Evolutionary conservation across 768 basidiomycete genomes (phyloP).

Genomic region (Suillus americanus): DNA sequence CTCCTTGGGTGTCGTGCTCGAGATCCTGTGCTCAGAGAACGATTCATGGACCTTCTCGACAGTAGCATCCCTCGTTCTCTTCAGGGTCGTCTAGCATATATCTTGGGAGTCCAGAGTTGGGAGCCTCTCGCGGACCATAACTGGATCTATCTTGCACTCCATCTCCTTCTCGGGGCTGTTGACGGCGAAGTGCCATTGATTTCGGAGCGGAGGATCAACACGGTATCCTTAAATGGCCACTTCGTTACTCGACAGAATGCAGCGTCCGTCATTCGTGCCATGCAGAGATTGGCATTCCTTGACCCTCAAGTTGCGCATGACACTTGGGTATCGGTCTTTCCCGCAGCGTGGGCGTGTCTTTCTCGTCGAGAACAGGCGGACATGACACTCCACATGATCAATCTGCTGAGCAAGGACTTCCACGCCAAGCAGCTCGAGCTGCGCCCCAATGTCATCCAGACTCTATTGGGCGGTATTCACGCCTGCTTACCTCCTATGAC

Average conservation of each 20-base stretch:
- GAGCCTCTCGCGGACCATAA: constrained; percentile 88
- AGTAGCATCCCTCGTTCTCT: constrained; percentile 83
- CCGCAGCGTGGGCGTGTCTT: constrained; percentile 82
- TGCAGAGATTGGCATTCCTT: constrained; percentile 80
- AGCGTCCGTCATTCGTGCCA: constrained; percentile 62
- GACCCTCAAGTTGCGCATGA: constrained; percentile 78
- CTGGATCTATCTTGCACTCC: constrained; percentile 91
- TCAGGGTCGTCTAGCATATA: constrained; percentile 79
- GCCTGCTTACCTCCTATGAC: constrained; percentile 86
- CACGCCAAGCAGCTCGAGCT: constrained; percentile 86
- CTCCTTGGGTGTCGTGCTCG: constrained; percentile 86
- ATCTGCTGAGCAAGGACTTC: constrained; percentile 89
- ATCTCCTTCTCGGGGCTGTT: constrained; percentile 81
- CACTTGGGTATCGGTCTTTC: constrained; percentile 87
- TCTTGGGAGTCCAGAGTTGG: constrained; percentile 94
- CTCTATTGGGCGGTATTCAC: constrained; percentile 80
- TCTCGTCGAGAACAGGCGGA: constrained; percentile 86
- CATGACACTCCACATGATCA: constrained; percentile 86
- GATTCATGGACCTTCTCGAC: constrained; percentile 90
- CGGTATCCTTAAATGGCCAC: constrained; percentile 32
- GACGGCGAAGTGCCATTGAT: constrained; percentile 44
- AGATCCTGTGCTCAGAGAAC: constrained; percentile 74
- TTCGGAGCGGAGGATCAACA: constrained; percentile 39
- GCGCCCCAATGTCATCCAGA: constrained; percentile 91
- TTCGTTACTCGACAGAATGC: constrained; percentile 47